Percentiles rank a stretch among this genome's conserved stretches.
Conservation (phyloP, 2,329 filamentous ascomycete genomes). For the Microdochium nivale region DNA sequence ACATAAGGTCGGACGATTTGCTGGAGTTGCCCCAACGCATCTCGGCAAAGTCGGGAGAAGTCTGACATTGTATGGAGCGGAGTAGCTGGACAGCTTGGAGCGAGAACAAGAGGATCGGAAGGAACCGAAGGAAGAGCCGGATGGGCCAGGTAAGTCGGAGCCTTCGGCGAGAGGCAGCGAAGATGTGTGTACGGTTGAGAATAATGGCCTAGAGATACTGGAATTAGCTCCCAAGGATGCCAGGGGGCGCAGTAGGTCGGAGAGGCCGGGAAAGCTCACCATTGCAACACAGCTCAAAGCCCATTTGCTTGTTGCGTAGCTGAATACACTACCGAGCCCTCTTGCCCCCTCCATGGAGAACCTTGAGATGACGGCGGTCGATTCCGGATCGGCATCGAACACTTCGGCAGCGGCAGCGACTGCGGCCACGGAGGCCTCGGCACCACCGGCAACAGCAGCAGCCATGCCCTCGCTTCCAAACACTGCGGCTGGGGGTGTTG, state of each 20-base stretch:
- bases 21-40: slow-evolving; percentile 61
- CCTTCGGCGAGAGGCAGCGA: slow-evolving; percentile 77
- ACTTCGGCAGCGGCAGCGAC: slow-evolving; percentile 29
- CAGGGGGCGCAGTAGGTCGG: background rate
- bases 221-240: slow-evolving; percentile 5
- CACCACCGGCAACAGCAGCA: slow-evolving; percentile 19
- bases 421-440: slow-evolving; percentile 10
- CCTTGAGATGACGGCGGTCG: slow-evolving; percentile 30
- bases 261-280: slow-evolving; percentile 29
- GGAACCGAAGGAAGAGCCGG: slow-evolving; percentile 59
- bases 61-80: slow-evolving; percentile 87
- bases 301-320: slow-evolving; percentile 88
- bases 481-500: slow-evolving; percentile 40
- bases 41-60: slow-evolving; percentile 61
- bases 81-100: slow-evolving; percentile 63
- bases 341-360: slow-evolving; percentile 52
- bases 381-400: slow-evolving; percentile 31
- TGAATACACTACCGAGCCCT: slow-evolving; percentile 78
- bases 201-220: slow-evolving; percentile 54
- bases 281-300: slow-evolving; percentile 79
- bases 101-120: slow-evolving; percentile 62
- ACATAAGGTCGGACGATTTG: slow-evolving; percentile 60
- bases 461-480: slow-evolving; percentile 24
- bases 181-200: slow-evolving; percentile 87
- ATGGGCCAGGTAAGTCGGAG: slow-evolving; percentile 68